phyloP scores from a whole-genome alignment of 441 rosid species.

The Melastoma candidum region DNA sequence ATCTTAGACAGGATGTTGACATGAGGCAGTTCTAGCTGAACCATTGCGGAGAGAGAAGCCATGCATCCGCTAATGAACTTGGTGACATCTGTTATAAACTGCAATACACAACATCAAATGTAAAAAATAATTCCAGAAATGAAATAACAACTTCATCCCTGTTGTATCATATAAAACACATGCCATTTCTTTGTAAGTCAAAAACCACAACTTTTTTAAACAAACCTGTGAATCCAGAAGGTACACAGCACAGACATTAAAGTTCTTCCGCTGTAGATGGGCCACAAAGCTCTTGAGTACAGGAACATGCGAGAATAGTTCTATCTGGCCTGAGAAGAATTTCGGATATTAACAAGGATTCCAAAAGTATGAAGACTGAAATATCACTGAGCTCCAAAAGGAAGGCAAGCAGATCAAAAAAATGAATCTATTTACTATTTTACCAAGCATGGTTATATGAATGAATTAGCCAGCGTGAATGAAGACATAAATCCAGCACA shows the following conservation, averaged over 20 bases:
- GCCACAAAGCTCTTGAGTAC: constrained; percentile 80
- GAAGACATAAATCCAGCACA: no score
- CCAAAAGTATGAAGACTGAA: background rate
- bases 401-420: no score
- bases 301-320: constrained; percentile 86
- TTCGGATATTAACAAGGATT: background rate
- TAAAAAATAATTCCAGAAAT: background rate
- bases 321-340: constrained; percentile 63
- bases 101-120: constrained; percentile 15
- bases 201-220: background rate
- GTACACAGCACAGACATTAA: constrained; percentile 72
- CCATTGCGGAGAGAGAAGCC: constrained; percentile 95
- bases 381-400: background rate
- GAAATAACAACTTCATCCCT: background rate
- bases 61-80: constrained; percentile 93
- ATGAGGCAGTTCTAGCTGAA: constrained; percentile 88
- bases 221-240: constrained; percentile 91
- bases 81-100: constrained; percentile 86
- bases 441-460: no score
- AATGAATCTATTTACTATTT: no score
- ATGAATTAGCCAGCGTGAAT: no score
- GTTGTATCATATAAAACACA: background rate
- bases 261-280: constrained; percentile 69
- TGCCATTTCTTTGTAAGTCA: constrained; percentile 4
- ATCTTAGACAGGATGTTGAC: constrained; percentile 83